Evolutionary conservation across 352 stramenopile genomes (phyloP), one percentile per base, ranked within the genome.

Genomic region (Ophiocytium majus): DNA sequence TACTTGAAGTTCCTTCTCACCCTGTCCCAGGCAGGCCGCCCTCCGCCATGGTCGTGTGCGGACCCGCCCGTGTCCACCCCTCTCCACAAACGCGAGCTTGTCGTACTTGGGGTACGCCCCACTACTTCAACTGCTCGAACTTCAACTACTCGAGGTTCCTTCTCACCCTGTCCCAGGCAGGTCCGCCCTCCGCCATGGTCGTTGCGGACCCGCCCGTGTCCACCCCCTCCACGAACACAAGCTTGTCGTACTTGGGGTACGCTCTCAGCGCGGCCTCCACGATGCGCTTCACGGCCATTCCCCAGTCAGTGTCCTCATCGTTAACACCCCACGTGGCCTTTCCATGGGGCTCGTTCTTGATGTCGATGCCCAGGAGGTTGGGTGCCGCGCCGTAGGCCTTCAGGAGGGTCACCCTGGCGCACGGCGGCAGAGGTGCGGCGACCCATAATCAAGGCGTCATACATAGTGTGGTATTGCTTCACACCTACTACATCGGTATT

Each of bases 291-390:
- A 37, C 80, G 14, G 81, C 81, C n/a, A 28, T 84, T n/a, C 35
- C 37, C 37, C 36, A 85, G 35, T 85, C 81, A 23, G 81, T 85
- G 0, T 0, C 10, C n/a, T 0, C n/a, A 5, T 85, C 35, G 28
- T 32, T 32, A 19, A 37, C 32, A 32, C 81, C 81, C 81, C 81
- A 85, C n/a, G 81, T 43, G 17, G 81, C 81, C 9, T n/a, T 33
- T 10, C 81, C 81, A 32, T 85, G 66, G 10, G 81, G 81, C 63
- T 85, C 81, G 64, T 85, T 85, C 66, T 85, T 85, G 31, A 85
- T 19, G 49, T 85, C 81, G 19, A 85, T 85, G 31, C 63, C 81
- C n/a, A 85, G 36, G 10, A 85, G 63, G 49, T 85, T 85, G 17
- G 31, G 34, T 17, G 34, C 32, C 28, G 31, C n/a, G n/a, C 81